A percentile compares a stretch with the other conserved stretches of the same genome.
Conservation (phyloP, 2,329 filamentous ascomycete species). For the Calonectria pauciramosa region DNA sequence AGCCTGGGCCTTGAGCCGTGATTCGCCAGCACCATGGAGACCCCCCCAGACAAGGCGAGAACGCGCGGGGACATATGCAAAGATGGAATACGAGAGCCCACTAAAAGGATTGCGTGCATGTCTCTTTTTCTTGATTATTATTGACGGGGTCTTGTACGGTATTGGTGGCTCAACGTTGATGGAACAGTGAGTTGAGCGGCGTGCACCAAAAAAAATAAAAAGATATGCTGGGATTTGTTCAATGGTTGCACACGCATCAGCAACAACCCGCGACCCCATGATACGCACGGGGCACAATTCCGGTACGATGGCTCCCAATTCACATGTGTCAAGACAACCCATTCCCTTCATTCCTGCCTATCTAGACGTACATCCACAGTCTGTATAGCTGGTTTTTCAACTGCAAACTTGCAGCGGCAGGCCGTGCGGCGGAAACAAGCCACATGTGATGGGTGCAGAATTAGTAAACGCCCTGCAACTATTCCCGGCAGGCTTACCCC, state of each 20-base stretch:
- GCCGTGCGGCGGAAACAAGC: constrained; percentile 7
- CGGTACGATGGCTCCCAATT: neutral
- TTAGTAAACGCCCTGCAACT: neutral
- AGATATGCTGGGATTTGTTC: neutral
- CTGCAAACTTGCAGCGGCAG: neutral
- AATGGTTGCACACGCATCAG: neutral
- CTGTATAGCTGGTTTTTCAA: neutral
- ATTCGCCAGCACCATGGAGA: neutral
- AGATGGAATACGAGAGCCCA: neutral
- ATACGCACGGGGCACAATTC: neutral
- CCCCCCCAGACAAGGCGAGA: neutral
- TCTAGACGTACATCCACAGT: neutral
- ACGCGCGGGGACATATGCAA: neutral
- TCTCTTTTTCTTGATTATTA: neutral
- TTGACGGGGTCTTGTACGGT: neutral
- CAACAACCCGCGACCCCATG: neutral
- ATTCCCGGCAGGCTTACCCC: constrained; percentile 6
- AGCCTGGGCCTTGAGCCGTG: neutral
- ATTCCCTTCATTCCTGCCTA: neutral
- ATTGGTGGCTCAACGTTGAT: neutral
- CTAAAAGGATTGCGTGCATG: neutral
- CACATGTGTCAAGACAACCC: neutral
- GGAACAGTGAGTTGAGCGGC: too few relatives aligned
- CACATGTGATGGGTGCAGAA: neutral
- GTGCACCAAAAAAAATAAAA: too few relatives aligned